Evolutionary conservation across 2,329 filamentous ascomycete species (phyloP).

Genomic region (Daldinia sp.): DNA sequence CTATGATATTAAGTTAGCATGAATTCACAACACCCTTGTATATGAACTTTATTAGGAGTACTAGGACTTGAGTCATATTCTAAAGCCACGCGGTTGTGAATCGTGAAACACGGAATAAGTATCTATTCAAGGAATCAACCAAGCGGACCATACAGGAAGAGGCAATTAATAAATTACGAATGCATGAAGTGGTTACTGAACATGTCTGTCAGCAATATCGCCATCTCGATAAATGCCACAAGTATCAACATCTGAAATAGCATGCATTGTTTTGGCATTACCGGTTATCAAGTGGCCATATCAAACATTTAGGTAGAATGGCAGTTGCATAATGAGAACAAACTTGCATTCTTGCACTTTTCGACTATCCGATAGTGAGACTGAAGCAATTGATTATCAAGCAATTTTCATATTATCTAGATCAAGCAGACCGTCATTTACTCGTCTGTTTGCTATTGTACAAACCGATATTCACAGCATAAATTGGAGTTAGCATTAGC

Average conservation of each 20-base stretch:
- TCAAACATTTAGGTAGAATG: not conserved
- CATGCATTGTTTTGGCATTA: not conserved
- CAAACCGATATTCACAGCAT: too few species aligned
- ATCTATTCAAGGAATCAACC: not conserved
- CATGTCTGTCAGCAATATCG: not conserved
- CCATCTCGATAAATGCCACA: not conserved
- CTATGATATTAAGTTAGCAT: not conserved
- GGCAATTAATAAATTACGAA: not conserved
- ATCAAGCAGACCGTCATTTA: not conserved
- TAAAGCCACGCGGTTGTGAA: not conserved
- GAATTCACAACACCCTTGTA: not conserved
- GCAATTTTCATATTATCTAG: not conserved
- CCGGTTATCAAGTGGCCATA: not conserved
- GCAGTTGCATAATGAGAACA: too few species aligned
- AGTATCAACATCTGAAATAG: not conserved
- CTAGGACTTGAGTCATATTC: conserved; percentile 4
- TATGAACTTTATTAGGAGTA: not conserved
- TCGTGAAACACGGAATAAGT: not conserved
- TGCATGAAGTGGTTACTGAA: not conserved
- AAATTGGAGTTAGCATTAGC: not conserved
- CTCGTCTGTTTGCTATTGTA: too few species aligned
- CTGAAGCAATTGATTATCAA: not conserved
- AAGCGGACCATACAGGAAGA: not conserved
- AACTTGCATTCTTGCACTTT: not conserved
- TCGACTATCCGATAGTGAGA: not conserved